phyloP scores from a whole-genome alignment of 805 yeast species.

The Wickerhamomyces hampshirensis region DNA sequence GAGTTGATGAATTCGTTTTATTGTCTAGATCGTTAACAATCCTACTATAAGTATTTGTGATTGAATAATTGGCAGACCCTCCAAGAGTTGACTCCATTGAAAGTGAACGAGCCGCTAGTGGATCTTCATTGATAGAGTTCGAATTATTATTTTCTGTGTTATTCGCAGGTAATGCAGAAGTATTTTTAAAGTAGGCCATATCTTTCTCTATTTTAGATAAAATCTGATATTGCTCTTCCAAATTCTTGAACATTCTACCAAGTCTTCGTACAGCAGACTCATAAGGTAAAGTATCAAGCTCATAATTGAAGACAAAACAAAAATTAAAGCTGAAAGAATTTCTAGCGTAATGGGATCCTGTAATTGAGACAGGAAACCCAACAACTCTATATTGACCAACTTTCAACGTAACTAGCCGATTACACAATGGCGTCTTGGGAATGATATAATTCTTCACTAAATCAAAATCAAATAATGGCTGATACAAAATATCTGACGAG shows the following conservation, averaged over 20 bases:
- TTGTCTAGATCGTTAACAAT: conserved; percentile 25
- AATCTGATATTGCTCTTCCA: conserved; percentile 84
- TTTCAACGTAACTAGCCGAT: conserved; percentile 70
- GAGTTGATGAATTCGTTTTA: conserved; percentile 21
- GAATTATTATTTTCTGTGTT: conserved; percentile 7
- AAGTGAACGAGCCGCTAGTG: conserved; percentile 11
- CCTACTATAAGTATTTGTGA: conserved; percentile 22
- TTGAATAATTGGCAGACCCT: conserved; percentile 7
- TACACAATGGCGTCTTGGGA: conserved; percentile 90
- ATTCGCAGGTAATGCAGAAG: conserved; percentile 1
- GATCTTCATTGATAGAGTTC: conserved; percentile 7
- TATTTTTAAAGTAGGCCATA: conserved; percentile 27
- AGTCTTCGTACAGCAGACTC: conserved; percentile 80
- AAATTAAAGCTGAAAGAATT: conserved; percentile 92
- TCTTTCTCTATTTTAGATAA: conserved; percentile 53
- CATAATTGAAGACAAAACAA: conserved; percentile 84
- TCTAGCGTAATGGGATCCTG: conserved; percentile 71
- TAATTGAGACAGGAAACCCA: conserved; percentile 86
- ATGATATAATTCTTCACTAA: conserved; percentile 84
- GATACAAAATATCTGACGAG: conserved; percentile 28
- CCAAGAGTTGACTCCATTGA: conserved; percentile 17
- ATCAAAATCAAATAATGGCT: conserved; percentile 68
- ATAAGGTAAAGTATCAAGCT: conserved; percentile 77
- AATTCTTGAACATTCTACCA: conserved; percentile 82
- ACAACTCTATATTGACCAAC: conserved; percentile 65